Base-by-base conservation (phyloP, 768 basidiomycete species). In the Holtermanniella nyarrowii region DNA sequence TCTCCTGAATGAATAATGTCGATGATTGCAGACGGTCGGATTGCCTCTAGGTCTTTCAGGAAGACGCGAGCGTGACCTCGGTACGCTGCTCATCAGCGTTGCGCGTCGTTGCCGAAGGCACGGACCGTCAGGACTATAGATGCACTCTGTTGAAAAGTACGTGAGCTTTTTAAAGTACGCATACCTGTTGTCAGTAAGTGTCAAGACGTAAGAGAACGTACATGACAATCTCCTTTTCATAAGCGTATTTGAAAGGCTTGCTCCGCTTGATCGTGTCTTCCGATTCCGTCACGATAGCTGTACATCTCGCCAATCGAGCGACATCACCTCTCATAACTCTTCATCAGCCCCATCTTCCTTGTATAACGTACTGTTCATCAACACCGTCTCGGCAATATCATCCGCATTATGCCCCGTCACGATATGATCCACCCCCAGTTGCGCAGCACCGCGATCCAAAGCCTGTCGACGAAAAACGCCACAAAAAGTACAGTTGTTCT, bases 191-290 rank as follows among this genome's bases (percentile, higher is more conserved):
- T 40, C 18, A 4, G 37, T 20, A 4, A 14, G 37, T 22, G 22
- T 20, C 22, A 26, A 11, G 26, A 25, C 20, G 11, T 26, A n/a
- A 26, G n/a, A 23, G 3, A 37, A 72, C 80, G 57, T 59, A 88
- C 95, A 99, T 97, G 56, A 99, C 95, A 26, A 99, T 97, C 74
- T 99, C 95, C 74, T 99, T 99, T 75, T 99, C 95, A 63, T 97
- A 97, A 0, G 89, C 85, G 66, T 97, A 99, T 69, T 96, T 97
- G 78, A 99, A 97, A n/a, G 95, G 95, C 73, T 99, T 99, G 45
- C 87, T 90, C 51, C 95, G 80, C 70, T 83, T 88, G 69, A 97
- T 96, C 1, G 89, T 91, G 63, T 95, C 89, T 69, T 95, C 93
- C 39, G 89, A 89, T 68, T 89, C 83, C 0, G 95, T 99, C 53